These are phyloP conservation scores for Scenedesmus sp. DNA, from an alignment of 163 green algal species.

Conservation along the genomic window DNA sequence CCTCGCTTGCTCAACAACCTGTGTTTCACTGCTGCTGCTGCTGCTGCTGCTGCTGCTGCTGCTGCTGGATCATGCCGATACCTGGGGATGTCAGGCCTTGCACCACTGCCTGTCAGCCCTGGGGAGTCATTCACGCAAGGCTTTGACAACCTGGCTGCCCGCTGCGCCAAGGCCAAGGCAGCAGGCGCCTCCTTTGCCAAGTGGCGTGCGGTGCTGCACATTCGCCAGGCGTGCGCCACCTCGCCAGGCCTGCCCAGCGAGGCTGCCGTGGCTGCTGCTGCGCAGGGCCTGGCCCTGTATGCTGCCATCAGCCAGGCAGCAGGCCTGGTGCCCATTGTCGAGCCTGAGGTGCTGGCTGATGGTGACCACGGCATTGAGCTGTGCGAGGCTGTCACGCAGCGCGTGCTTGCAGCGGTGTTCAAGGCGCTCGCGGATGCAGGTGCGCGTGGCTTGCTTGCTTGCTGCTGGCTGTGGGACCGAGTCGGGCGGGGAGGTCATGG, in stretches of 20 bases:
- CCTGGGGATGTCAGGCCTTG: not conserved
- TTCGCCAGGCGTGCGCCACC: not conserved
- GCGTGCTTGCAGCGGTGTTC: slow-evolving; percentile 72
- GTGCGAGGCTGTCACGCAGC: slow-evolving; percentile 59
- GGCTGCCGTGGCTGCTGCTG: slow-evolving; percentile 66
- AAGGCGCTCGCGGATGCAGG: slow-evolving; percentile 21
- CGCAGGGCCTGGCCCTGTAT: slow-evolving; percentile 77
- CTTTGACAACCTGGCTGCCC: slow-evolving; percentile 64
- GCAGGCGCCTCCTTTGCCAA: slow-evolving; percentile 84
- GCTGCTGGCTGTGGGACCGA: no score
- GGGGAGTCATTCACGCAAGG: slow-evolving; percentile 54
- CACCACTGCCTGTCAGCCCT: slow-evolving; percentile 20
- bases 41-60: not conserved
- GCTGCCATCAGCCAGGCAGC: slow-evolving; percentile 74
- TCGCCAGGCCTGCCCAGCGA: slow-evolving; percentile 50
- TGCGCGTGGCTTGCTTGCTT: not conserved
- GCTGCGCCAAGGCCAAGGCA: slow-evolving; percentile 42
- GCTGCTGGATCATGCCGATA: no score
- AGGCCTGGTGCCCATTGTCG: slow-evolving; percentile 86
- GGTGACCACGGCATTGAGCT: slow-evolving; percentile 62
- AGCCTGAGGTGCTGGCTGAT: slow-evolving; percentile 86
- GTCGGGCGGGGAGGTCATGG: not conserved
- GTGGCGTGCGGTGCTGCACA: slow-evolving; percentile 84
- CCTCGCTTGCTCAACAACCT: not conserved
- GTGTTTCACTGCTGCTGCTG: not conserved